Percentiles rank a stretch among this genome's conserved stretches.
These are phyloP conservation scores for Ogataea thermomethanolica DNA, from an alignment of 805 yeast genomes.

Conservation along the genomic window DNA sequence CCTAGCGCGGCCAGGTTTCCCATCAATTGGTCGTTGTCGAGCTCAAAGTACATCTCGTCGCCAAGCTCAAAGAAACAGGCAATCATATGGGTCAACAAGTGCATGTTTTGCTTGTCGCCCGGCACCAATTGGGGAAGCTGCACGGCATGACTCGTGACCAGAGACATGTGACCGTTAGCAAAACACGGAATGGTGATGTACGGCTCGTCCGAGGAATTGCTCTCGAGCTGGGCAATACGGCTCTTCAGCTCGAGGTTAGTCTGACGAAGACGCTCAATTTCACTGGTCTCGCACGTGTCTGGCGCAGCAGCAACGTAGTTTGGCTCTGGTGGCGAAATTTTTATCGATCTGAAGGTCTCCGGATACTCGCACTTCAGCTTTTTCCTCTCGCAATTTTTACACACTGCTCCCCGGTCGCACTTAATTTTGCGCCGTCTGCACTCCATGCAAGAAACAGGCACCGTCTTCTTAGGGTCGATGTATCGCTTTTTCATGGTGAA, in stretches of 20 bases:
- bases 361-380: conserved; percentile 41
- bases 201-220: not conserved
- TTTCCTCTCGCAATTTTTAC: conserved; percentile 40
- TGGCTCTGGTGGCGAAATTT: conserved; percentile 15
- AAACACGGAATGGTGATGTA: conserved; percentile 9
- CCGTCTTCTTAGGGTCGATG: conserved; percentile 6
- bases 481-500: conserved; percentile 1
- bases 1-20: conserved; percentile 1
- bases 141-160: conserved; percentile 5
- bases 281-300: not conserved
- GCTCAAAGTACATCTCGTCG: conserved; percentile 1
- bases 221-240: conserved; percentile 1
- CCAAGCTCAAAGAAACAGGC: conserved; percentile 6
- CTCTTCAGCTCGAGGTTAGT: conserved; percentile 2
- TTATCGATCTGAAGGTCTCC: conserved; percentile 42
- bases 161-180: conserved; percentile 1
- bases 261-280: conserved; percentile 4
- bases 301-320: not conserved
- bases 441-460: conserved; percentile 33
- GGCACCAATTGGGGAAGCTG: conserved; percentile 15
- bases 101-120: conserved; percentile 3
- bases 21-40: conserved; percentile 7
- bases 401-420: conserved; percentile 36
- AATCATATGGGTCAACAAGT: conserved; percentile 6
- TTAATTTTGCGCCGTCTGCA: conserved; percentile 35